phyloP scores from a whole-genome alignment of 352 stramenopile genomes.

The Pythium phragmiticola region DNA sequence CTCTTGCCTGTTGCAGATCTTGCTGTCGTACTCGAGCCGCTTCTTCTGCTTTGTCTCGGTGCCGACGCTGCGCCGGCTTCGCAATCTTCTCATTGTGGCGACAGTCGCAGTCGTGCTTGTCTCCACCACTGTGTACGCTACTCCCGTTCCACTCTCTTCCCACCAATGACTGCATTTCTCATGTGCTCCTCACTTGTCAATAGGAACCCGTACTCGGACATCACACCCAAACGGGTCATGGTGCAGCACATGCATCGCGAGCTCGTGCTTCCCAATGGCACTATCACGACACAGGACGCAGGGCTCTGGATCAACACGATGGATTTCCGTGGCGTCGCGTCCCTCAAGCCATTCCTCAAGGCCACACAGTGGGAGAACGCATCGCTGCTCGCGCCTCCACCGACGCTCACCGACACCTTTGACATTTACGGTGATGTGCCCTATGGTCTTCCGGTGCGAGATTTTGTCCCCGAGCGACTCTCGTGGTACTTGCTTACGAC shows the following conservation, averaged over 20 bases:
- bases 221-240: conserved; percentile 67
- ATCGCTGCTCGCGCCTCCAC: conserved; percentile 34
- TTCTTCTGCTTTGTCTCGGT: conserved; percentile 72
- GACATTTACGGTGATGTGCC: conserved; percentile 76
- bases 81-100: conserved; percentile 39
- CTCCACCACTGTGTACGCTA: conserved; percentile 49
- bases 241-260: conserved; percentile 71
- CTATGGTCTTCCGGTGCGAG: conserved; percentile 53
- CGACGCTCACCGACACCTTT: conserved; percentile 38
- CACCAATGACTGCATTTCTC: not conserved
- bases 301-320: conserved; percentile 74
- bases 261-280: conserved; percentile 40
- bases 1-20: not conserved
- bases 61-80: conserved; percentile 38
- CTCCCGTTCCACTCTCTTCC: not conserved
- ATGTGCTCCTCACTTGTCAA: not conserved
- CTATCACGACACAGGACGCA: conserved; percentile 45
- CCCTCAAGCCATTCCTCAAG: conserved; percentile 44
- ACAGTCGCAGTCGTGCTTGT: conserved; percentile 39
- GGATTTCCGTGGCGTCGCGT: conserved; percentile 60
- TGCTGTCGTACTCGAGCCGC: conserved; percentile 53
- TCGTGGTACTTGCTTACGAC: conserved; percentile 67
- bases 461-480: conserved; percentile 64
- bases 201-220: conserved; percentile 76
- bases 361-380: conserved; percentile 54